Percentiles rank a stretch among this genome's conserved stretches.
Evolutionary conservation across 2,329 filamentous ascomycete genomes (phyloP).

Genomic region (Hypomyces perniciosus): DNA sequence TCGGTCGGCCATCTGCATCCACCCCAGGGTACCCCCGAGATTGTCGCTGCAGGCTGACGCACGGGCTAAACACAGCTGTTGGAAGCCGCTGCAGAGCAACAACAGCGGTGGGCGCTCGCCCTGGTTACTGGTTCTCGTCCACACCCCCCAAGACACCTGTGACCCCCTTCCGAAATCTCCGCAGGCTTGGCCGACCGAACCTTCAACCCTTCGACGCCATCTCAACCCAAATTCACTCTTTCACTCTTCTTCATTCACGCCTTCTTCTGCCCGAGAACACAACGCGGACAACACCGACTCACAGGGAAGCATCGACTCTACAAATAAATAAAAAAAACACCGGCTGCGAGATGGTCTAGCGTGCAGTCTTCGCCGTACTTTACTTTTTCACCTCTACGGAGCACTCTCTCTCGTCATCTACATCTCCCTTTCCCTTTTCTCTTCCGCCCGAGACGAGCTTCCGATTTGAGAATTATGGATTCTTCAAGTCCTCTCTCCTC

Average conservation of each 20-base stretch:
- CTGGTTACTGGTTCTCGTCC: slow-evolving; percentile 5
- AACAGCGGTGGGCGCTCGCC: slow-evolving; percentile 3
- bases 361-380: slow-evolving; percentile 1
- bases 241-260: slow-evolving; percentile 12
- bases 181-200: slow-evolving; percentile 1
- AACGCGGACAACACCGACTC: slow-evolving; percentile 1
- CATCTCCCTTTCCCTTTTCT: neutral
- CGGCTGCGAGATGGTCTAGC: slow-evolving; percentile 10
- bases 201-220: slow-evolving; percentile 7
- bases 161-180: neutral
- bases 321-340: neutral
- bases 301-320: neutral
- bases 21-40: slow-evolving; percentile 7
- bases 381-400: slow-evolving; percentile 1
- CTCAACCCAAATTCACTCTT: slow-evolving; percentile 15
- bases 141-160: slow-evolving; percentile 2
- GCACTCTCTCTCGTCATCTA: neutral
- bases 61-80: slow-evolving; percentile 4
- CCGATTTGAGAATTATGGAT: slow-evolving; percentile 18
- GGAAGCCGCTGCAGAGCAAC: slow-evolving; percentile 8
- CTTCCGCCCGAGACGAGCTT: neutral
- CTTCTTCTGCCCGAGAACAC: slow-evolving; percentile 10
- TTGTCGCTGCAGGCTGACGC: slow-evolving; percentile 12
- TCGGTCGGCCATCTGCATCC: neutral
- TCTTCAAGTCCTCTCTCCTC: slow-evolving; percentile 24